Base-by-base conservation (phyloP, 2,329 filamentous ascomycete species). In the Periconia macrospinosa region DNA sequence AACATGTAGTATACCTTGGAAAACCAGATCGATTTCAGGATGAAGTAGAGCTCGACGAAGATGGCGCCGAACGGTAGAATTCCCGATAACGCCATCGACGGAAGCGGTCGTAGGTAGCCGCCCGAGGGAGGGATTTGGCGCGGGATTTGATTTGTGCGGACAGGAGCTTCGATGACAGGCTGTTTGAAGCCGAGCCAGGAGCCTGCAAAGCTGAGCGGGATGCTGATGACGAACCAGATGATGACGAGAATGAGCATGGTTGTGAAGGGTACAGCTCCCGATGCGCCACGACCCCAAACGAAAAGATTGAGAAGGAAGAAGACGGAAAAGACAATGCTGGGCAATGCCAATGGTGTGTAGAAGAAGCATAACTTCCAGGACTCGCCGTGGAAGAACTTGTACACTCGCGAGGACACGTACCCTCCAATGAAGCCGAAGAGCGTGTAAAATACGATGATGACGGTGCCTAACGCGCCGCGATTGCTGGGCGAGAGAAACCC, bases 1-100 rank as follows among this genome's bases (percentile, higher is more conserved):
- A 99, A 99, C 94, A 99, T 99, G 83, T 99, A 99, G 82, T 99
- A 99, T 62, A 99, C 94, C 76, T 94, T 91, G 79, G 88, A 93
- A 76, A 95, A 96, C 94, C 94, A 99, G 71, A 99, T 93, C 23
- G 91, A 96, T 77, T 88, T 96, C 91, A 99, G 96, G 79, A 99
- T 97, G 77, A 97, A 97, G 82, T 96, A 97, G 2, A 99, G 86
- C 78, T 99, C 94, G 45, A 97, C 92, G 62, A 97, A 97, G 71
- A 99, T 97, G 57, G 94, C 93, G 45, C 90, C 92, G 67, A 99
- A 99, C 0, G 94, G 94, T 23, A 97, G 82, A 47, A 97, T 87
- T 49, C 94, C 94, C 20, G 95, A 93, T 19, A 97, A 83, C 15
- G 97, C 83, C 84, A 96, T 93, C 60, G 90, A 95, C 1, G 94